A percentile compares a stretch with the other conserved stretches of the same genome.
Conservation (phyloP, 2,329 filamentous ascomycete genomes). For the Aspergillus viridinutans region DNA sequence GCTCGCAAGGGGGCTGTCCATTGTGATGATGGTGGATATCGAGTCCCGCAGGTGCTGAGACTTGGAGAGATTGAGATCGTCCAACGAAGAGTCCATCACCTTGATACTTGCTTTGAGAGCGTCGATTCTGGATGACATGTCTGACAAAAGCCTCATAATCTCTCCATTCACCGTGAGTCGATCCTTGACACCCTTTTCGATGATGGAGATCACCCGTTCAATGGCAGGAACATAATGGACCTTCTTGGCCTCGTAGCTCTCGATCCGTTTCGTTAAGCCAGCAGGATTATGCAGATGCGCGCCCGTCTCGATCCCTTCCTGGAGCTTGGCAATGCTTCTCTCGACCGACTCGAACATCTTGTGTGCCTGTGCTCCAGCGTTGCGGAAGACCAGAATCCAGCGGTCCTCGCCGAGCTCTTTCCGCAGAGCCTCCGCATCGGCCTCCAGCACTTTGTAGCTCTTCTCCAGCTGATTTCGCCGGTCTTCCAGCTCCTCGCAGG, state of each 20-base stretch:
- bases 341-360: slow-evolving; percentile 98
- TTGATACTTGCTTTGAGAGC: slow-evolving; percentile 70
- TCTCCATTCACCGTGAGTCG: slow-evolving; percentile 96
- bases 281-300: slow-evolving; percentile 69
- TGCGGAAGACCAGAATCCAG: slow-evolving; percentile 93
- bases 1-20: slow-evolving; percentile 67
- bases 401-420: slow-evolving; percentile 91
- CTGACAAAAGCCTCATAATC: slow-evolving; percentile 77
- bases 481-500: slow-evolving; percentile 81
- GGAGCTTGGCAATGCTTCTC: slow-evolving; percentile 76
- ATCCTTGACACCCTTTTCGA: slow-evolving; percentile 92
- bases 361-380: slow-evolving; percentile 83
- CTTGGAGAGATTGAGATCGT: slow-evolving; percentile 60
- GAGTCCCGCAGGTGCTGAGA: slow-evolving; percentile 83
- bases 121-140: slow-evolving; percentile 80
- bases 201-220: slow-evolving; percentile 83
- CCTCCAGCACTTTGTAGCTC: slow-evolving; percentile 83
- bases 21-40: slow-evolving; percentile 84
- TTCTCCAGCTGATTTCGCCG: slow-evolving; percentile 70
- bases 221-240: slow-evolving; percentile 91
- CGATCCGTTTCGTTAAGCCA: slow-evolving; percentile 73
- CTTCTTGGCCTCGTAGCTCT: slow-evolving; percentile 93
- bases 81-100: slow-evolving; percentile 69
- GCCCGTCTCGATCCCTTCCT: slow-evolving; percentile 71
- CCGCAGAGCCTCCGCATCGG: slow-evolving; percentile 81